These are phyloP conservation scores for Colletotrichum magnum DNA, from an alignment of 2,329 filamentous ascomycete species.

Conservation along the genomic window DNA sequence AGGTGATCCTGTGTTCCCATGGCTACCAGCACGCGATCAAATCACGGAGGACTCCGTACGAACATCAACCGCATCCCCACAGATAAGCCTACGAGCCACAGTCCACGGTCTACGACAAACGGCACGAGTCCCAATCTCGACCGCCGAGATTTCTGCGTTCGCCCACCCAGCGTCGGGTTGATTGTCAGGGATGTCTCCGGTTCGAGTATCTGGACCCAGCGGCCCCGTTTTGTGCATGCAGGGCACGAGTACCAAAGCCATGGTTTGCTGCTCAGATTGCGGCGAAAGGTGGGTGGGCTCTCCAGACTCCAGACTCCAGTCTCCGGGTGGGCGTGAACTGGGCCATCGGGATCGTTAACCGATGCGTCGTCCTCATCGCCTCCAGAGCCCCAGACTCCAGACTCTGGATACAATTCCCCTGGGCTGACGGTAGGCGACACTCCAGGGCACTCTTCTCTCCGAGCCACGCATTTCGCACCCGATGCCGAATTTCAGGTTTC, in stretches of 20 bases:
- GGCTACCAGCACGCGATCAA: constrained; percentile 25
- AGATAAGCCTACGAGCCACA: constrained; percentile 10
- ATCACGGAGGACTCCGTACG: constrained; percentile 29
- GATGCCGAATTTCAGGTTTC: constrained; percentile 12
- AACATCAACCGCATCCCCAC: constrained; percentile 32
- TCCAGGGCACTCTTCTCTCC: background rate
- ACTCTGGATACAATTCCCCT: background rate
- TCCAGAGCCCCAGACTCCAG: constrained; percentile 3
- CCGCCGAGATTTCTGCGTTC: constrained; percentile 15
- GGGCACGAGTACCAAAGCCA: constrained; percentile 24
- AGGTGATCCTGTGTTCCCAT: background rate
- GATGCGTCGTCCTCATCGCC: constrained; percentile 1
- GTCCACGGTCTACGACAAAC: background rate
- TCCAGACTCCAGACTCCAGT: constrained; percentile 15
- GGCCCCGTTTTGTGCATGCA: constrained; percentile 24
- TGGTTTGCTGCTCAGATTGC: constrained; percentile 9
- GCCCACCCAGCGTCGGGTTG: background rate
- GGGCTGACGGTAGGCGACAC: background rate
- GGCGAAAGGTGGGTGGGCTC: constrained; percentile 12
- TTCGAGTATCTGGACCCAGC: background rate
- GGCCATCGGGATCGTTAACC: constrained; percentile 15
- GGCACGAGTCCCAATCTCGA: background rate
- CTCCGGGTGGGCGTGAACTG: background rate
- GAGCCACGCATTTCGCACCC: background rate
- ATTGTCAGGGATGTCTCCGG: constrained; percentile 7